Conservation (phyloP, 1,284 basidiomycete species). For the Rhodotorula sp. region DNA sequence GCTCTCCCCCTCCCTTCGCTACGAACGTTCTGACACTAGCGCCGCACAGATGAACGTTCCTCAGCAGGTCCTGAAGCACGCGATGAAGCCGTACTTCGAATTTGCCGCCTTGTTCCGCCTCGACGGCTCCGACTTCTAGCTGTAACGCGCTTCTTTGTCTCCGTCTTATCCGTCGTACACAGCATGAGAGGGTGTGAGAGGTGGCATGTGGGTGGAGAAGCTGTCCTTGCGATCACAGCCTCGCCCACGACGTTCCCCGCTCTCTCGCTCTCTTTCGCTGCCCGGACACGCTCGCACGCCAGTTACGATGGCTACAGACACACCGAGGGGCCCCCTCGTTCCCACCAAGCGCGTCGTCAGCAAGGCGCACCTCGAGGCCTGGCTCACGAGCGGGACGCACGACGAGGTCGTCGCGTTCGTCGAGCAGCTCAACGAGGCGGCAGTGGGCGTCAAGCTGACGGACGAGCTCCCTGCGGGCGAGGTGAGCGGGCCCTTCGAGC, state of each 20-base stretch:
- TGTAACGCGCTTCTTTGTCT: neutral
- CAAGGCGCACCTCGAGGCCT: slow-evolving; percentile 74
- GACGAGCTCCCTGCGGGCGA: slow-evolving; percentile 61
- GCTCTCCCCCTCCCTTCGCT: neutral
- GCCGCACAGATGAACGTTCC: slow-evolving; percentile 44
- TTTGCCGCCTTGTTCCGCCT: slow-evolving; percentile 46
- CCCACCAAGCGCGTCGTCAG: slow-evolving; percentile 73
- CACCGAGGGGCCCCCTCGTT: neutral
- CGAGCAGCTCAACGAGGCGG: slow-evolving; percentile 69
- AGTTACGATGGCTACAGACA: neutral
- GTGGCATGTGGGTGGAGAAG: no score
- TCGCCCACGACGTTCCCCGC: neutral
- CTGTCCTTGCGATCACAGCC: no score
- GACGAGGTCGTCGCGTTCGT: slow-evolving; percentile 70
- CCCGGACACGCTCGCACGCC: neutral
- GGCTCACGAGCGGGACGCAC: slow-evolving; percentile 73
- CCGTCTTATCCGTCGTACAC: neutral
- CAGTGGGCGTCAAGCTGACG: slow-evolving; percentile 73
- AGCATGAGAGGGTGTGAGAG: no score
- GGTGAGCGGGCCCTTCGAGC: slow-evolving; percentile 53
- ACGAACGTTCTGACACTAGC: no score
- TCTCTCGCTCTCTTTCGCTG: neutral
- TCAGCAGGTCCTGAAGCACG: slow-evolving; percentile 43
- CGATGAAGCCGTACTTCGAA: slow-evolving; percentile 46
- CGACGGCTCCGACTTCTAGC: slow-evolving; percentile 28